A percentile compares a stretch with the other conserved stretches of the same genome.
phyloP scores from a whole-genome alignment of 2,329 filamentous ascomycete species.

The Chaetomiaceae sp. region DNA sequence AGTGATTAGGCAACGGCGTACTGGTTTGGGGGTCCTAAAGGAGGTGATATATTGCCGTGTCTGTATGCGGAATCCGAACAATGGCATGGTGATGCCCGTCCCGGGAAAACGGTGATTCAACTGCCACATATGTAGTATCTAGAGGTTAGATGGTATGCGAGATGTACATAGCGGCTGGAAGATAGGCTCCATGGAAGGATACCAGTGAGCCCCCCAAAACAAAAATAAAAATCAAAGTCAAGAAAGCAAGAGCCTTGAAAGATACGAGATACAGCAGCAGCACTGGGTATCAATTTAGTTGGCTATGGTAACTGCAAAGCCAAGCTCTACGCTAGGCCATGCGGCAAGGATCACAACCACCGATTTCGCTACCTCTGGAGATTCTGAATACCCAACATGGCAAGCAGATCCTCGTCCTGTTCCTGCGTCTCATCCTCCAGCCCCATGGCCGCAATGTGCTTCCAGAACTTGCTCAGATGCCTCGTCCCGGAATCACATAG shows the following conservation, averaged over 20 bases:
- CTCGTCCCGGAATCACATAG: slow-evolving; percentile 79
- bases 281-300: slow-evolving; percentile 1
- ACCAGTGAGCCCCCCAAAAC: neutral
- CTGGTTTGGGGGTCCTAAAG: slow-evolving; percentile 7
- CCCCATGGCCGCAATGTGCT: slow-evolving; percentile 63
- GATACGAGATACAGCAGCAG: neutral
- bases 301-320: no score
- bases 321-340: no score
- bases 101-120: neutral
- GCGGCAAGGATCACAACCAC: no score
- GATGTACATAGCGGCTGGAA: no score
- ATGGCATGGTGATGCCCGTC: slow-evolving; percentile 2
- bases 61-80: slow-evolving; percentile 14
- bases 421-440: slow-evolving; percentile 54
- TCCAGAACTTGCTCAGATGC: slow-evolving; percentile 84
- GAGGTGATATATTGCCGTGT: neutral
- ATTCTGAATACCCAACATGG: slow-evolving; percentile 44
- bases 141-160: neutral
- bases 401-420: slow-evolving; percentile 43
- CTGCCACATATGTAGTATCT: neutral
- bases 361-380: slow-evolving; percentile 7
- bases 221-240: no score
- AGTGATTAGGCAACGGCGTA: slow-evolving; percentile 1
- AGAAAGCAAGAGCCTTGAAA: no score
- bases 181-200: no score